These are phyloP conservation scores for Alternaria incomplexa DNA, from an alignment of 2,329 filamentous ascomycete genomes.

Conservation along the genomic window DNA sequence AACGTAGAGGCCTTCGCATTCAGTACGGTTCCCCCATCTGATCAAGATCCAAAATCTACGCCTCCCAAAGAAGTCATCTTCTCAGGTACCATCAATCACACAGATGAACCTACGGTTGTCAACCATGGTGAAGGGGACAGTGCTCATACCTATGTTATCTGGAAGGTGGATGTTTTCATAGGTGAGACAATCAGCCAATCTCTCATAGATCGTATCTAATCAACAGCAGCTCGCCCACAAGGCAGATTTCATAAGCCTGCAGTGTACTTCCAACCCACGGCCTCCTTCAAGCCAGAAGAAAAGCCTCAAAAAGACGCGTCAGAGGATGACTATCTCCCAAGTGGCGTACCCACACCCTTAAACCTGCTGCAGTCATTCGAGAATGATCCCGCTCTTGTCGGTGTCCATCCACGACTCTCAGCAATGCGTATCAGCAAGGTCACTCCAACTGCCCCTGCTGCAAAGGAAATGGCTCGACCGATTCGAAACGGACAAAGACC, in stretches of 20 bases:
- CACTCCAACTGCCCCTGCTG: slow-evolving; percentile 67
- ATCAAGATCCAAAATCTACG: slow-evolving; percentile 44
- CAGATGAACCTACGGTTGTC: slow-evolving; percentile 40
- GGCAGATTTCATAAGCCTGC: slow-evolving; percentile 71
- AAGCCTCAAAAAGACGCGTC: slow-evolving; percentile 51
- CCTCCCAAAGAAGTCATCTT: slow-evolving; percentile 64
- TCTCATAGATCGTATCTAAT: slow-evolving; percentile 8
- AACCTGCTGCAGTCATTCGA: slow-evolving; percentile 80
- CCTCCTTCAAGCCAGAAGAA: slow-evolving; percentile 62
- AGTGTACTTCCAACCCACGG: slow-evolving; percentile 65
- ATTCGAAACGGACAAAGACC: slow-evolving; percentile 69
- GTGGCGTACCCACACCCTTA: slow-evolving; percentile 70
- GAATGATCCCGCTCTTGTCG: slow-evolving; percentile 67
- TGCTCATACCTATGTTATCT: slow-evolving; percentile 45
- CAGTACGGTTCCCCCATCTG: slow-evolving; percentile 55
- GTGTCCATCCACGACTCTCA: slow-evolving; percentile 70
- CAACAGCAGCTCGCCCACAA: slow-evolving; percentile 50
- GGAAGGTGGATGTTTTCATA: slow-evolving; percentile 48
- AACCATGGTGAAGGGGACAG: slow-evolving; percentile 31
- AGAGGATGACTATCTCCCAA: slow-evolving; percentile 70
- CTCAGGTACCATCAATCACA: slow-evolving; percentile 48
- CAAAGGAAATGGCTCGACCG: slow-evolving; percentile 66
- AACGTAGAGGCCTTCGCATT: slow-evolving; percentile 70
- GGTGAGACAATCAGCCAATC: slow-evolving; percentile 22
- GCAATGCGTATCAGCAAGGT: slow-evolving; percentile 77